Conservation (phyloP, 2,329 filamentous ascomycete species). For the Tothia fuscella region DNA sequence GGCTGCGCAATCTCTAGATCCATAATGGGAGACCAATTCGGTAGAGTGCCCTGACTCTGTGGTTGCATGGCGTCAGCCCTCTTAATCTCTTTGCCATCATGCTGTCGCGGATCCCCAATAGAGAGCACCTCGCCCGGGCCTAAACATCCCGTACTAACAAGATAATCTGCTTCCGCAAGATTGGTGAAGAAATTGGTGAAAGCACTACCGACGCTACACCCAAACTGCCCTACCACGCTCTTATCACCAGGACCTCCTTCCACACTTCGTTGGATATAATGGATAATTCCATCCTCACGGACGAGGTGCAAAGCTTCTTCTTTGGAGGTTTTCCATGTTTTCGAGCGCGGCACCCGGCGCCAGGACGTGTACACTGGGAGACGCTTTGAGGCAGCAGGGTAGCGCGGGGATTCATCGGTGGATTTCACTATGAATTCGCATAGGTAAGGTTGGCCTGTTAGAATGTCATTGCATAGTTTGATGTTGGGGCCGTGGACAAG, state of each 20-base stretch:
- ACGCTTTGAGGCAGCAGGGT: constrained; percentile 21
- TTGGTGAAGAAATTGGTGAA: constrained; percentile 60
- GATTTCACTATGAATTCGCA: not conserved
- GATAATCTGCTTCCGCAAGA: constrained; percentile 57
- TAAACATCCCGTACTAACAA: constrained; percentile 55
- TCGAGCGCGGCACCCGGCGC: constrained; percentile 59
- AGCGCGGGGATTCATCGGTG: constrained; percentile 25
- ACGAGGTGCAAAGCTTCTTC: constrained; percentile 77
- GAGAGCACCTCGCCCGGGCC: not conserved
- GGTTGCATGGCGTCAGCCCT: constrained; percentile 3
- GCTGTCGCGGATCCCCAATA: not conserved
- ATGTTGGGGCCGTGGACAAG: constrained; percentile 20
- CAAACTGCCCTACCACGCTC: constrained; percentile 47
- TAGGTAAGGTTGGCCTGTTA: constrained; percentile 26
- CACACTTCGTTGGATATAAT: constrained; percentile 40
- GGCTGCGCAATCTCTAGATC: constrained; percentile 30
- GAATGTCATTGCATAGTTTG: constrained; percentile 26
- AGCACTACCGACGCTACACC: constrained; percentile 65
- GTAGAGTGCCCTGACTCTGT: constrained; percentile 30
- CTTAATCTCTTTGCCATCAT: not conserved
- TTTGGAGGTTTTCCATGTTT: constrained; percentile 43
- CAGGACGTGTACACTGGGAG: constrained; percentile 68
- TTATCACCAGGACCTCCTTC: constrained; percentile 10
- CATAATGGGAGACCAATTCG: constrained; percentile 46
- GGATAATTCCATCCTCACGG: constrained; percentile 73